Percentiles rank a stretch among this genome's conserved stretches.
Evolutionary conservation across 2,329 filamentous ascomycete species (phyloP).

Genomic region (Penicillium digitatum): DNA sequence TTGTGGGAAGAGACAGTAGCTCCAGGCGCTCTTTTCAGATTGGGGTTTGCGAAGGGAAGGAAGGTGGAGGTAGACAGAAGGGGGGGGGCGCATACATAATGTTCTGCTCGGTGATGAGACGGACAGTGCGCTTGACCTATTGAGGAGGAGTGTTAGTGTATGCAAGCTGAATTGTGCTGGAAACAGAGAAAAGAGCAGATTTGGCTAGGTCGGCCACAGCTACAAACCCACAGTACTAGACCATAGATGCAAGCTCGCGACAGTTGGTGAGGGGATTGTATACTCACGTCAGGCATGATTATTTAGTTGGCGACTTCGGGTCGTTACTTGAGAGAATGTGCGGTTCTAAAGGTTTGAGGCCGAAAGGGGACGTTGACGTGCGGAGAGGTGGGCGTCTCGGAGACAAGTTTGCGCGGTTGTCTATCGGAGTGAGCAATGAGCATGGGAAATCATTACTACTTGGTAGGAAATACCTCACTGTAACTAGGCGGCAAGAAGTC

Average conservation of each 20-base stretch:
- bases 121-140: constrained; percentile 77
- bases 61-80: constrained; percentile 1
- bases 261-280: neutral
- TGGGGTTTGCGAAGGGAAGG: neutral
- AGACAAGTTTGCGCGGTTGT: constrained; percentile 8
- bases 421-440: neutral
- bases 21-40: neutral
- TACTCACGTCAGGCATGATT: constrained; percentile 38
- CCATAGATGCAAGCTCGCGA: neutral
- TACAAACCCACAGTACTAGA: neutral
- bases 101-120: constrained; percentile 87
- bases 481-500: neutral
- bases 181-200: neutral
- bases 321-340: neutral
- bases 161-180: neutral
- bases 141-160: constrained; percentile 17
- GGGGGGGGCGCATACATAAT: constrained; percentile 64
- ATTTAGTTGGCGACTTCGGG: neutral
- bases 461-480: neutral
- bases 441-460: neutral
- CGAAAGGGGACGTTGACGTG: constrained; percentile 3
- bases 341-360: neutral
- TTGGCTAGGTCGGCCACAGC: neutral
- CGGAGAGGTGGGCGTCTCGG: constrained; percentile 3
- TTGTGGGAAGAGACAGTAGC: neutral